Conservation (phyloP, 2,329 filamentous ascomycete genomes). For the Diaporthe sp. region DNA sequence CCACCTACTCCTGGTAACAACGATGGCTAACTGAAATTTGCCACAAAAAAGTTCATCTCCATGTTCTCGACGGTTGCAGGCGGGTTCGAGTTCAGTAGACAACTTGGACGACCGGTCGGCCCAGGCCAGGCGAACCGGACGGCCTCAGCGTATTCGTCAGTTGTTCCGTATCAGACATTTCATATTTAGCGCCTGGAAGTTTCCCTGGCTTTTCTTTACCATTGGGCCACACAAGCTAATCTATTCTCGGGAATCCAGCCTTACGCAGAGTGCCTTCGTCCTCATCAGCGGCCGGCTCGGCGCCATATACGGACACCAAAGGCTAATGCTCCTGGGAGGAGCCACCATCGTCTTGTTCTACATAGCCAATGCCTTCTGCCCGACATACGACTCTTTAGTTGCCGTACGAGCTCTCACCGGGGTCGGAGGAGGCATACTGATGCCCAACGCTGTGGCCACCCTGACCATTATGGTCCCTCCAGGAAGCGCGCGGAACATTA, state of each 20-base stretch:
- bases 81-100: neutral
- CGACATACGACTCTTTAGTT: neutral
- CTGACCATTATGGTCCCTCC: slow-evolving; percentile 1
- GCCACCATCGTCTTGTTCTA: neutral
- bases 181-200: no score
- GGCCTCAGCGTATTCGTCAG: slow-evolving; percentile 1
- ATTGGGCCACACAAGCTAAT: neutral
- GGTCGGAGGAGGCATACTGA: neutral
- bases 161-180: neutral
- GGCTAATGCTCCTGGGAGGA: neutral
- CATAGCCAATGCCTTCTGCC: neutral
- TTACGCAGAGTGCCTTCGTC: neutral
- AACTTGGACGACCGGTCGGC: neutral
- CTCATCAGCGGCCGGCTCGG: neutral
- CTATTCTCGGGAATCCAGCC: neutral
- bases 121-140: slow-evolving; percentile 2
- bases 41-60: neutral
- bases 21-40: neutral
- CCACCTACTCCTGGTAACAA: neutral
- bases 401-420: neutral
- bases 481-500: no score
- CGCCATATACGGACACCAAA: slow-evolving; percentile 1
- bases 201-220: neutral
- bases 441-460: slow-evolving; percentile 4
- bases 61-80: slow-evolving; percentile 1